Base-by-base conservation (phyloP, 2,329 filamentous ascomycete species). In the Hypoxylon sp. region DNA sequence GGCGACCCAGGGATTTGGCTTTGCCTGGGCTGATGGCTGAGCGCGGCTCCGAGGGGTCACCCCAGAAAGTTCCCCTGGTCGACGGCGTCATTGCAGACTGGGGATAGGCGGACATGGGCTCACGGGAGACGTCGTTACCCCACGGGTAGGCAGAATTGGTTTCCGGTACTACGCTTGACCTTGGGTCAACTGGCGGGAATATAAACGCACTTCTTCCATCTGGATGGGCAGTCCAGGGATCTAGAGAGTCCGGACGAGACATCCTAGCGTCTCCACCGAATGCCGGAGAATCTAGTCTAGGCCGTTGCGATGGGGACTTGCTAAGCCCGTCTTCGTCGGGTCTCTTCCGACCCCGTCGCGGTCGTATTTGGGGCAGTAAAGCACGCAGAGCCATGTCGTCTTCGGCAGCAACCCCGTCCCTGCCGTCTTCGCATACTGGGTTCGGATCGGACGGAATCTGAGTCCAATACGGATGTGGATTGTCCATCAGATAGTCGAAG, bases 381-480 rank as follows among this genome's bases (percentile, higher is more conserved):
- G 93, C 92, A 64, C 93, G 85, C 50, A 97, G 82, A 1, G 93
- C 94, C 76, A 97, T 87, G 76, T 97, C 94, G 76, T 97, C 94
- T 75, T 97, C 93, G 1, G 93, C 79, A 1, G 89, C 85, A 1
- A 97, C 92, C 6, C 92, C 93, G 77, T 97, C 94, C 46, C 94
- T 87, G 15, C 87, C 87, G 30, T 85, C 82, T 39, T 89, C 84
- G 24, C 85, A 85, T 34, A 89, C 82, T 2, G 90, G 87, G 56
- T 89, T 85, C 28, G 85, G 81, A 13, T 85, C 83, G 5, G 84
- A 80, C 0, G 93, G 93, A 22, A 97, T 85, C 34, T 92, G 86
- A 15, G 86, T 89, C 81, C 90, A 97, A 77, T 97, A 97, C 0
- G 87, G 79, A 76, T 96, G 93, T 24, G 86, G 81, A 67, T 93